phyloP scores from a whole-genome alignment of 2,329 filamentous ascomycete genomes.

The Penicillium sp. region DNA sequence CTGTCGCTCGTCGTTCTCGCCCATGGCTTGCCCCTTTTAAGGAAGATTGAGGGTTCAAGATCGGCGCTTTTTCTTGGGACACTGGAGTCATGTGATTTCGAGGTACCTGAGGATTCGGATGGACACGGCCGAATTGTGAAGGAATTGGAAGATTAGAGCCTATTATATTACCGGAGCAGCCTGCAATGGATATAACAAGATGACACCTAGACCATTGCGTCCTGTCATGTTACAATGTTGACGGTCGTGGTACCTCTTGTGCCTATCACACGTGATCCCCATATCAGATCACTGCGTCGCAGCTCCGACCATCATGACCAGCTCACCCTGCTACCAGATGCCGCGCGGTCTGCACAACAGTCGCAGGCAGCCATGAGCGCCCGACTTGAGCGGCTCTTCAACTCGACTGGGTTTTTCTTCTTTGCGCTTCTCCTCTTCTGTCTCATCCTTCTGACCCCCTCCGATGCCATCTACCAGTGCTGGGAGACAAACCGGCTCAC shows the following conservation, averaged over 20 bases:
- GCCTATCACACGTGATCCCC: not conserved
- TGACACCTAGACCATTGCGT: too few species aligned
- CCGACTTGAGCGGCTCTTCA: constrained; percentile 71
- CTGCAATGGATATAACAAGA: too few species aligned
- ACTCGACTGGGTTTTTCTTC: constrained; percentile 72
- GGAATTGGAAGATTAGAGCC: too few species aligned
- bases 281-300: not conserved
- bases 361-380: constrained; percentile 30
- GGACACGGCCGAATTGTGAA: too few species aligned
- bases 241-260: too few species aligned
- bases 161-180: too few species aligned
- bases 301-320: not conserved
- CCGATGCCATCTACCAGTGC: constrained; percentile 76
- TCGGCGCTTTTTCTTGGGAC: constrained; percentile 8
- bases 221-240: too few species aligned
- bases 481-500: constrained; percentile 63
- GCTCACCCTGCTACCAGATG: constrained; percentile 9
- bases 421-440: constrained; percentile 70
- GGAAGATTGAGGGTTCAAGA: constrained; percentile 7
- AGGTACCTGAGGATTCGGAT: not conserved
- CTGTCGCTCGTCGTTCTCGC: constrained; percentile 16
- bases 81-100: constrained; percentile 15
- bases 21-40: constrained; percentile 15
- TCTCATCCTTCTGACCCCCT: constrained; percentile 75
- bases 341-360: constrained; percentile 13